Conservation (phyloP, 1,284 basidiomycete species). For the Ceratobasidium sp. region DNA sequence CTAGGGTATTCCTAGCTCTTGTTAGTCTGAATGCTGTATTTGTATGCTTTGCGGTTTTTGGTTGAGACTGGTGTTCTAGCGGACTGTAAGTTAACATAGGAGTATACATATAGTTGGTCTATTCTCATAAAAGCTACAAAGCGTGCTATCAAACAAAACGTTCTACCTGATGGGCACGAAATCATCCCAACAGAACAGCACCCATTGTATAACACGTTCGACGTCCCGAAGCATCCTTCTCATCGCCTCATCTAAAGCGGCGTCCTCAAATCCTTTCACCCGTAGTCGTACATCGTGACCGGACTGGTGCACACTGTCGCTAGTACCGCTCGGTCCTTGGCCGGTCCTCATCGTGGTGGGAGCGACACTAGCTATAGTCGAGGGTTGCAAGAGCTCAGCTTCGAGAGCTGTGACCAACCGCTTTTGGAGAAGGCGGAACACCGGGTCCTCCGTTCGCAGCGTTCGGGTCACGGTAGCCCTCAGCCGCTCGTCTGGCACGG, state of each 20-base stretch:
- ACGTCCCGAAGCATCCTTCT: neutral
- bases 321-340: neutral
- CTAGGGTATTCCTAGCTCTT: slow-evolving; percentile 22
- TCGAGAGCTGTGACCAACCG: slow-evolving; percentile 9
- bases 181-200: slow-evolving; percentile 23
- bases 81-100: too few species aligned
- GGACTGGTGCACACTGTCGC: too few species aligned
- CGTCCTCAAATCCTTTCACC: slow-evolving; percentile 13
- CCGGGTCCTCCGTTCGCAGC: slow-evolving; percentile 20
- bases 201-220: neutral
- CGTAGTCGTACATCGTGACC: neutral
- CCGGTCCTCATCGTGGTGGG: slow-evolving; percentile 9
- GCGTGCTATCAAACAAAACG: neutral
- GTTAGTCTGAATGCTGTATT: neutral
- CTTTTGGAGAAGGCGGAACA: slow-evolving; percentile 24
- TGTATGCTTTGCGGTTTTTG: neutral
- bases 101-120: too few species aligned
- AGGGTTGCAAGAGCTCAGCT: neutral
- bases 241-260: slow-evolving; percentile 9
- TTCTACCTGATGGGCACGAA: neutral
- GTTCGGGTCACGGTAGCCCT: slow-evolving; percentile 19
- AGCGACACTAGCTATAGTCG: neutral
- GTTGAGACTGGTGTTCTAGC: too few species aligned
- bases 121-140: too few species aligned
- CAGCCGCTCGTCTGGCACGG: slow-evolving; percentile 2